A percentile compares a stretch with the other conserved stretches of the same genome.
phyloP scores from a whole-genome alignment of 495 filamentous ascomycete species.

The Mycothermus thermophilus region DNA sequence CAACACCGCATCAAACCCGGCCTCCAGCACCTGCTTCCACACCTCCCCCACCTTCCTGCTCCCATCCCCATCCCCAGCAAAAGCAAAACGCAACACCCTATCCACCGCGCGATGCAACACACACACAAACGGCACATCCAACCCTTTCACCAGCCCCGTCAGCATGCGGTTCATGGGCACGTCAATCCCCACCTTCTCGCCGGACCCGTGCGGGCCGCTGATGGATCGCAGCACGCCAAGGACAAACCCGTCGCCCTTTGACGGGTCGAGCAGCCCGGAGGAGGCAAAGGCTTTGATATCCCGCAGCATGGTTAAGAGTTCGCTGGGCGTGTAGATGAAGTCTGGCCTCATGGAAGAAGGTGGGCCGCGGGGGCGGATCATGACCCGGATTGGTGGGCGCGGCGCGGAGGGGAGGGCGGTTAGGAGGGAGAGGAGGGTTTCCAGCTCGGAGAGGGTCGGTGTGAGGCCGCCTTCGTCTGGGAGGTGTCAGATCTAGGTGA shows the following conservation, averaged over 20 bases:
- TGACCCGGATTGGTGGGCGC: slow-evolving; percentile 22
- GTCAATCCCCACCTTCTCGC: slow-evolving; percentile 14
- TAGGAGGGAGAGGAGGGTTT: too few relatives aligned
- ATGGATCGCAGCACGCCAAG: slow-evolving; percentile 22
- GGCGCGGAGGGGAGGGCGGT: slow-evolving; percentile 2
- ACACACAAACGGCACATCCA: slow-evolving; percentile 12
- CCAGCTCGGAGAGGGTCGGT: slow-evolving; percentile 16
- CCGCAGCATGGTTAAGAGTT: slow-evolving; percentile 19
- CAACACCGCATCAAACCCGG: slow-evolving; percentile 26
- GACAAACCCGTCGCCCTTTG: slow-evolving; percentile 31
- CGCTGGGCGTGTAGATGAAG: slow-evolving; percentile 26
- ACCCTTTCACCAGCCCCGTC: slow-evolving; percentile 7
- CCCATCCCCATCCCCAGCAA: not conserved
- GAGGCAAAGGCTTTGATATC: slow-evolving; percentile 17
- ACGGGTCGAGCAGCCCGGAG: slow-evolving; percentile 11
- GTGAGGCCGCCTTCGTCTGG: slow-evolving; percentile 24
- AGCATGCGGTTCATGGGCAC: slow-evolving; percentile 13
- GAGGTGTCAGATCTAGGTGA: not conserved
- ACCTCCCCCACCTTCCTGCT: slow-evolving; percentile 8
- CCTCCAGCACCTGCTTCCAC: slow-evolving; percentile 13
- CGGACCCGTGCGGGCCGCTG: not conserved
- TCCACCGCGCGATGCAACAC: slow-evolving; percentile 33
- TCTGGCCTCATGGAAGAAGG: slow-evolving; percentile 12
- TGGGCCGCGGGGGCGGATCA: slow-evolving; percentile 33
- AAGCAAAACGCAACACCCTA: slow-evolving; percentile 12